Evolutionary conservation across 305 asterid species (phyloP).

Genomic region (Rubia tinctorum): DNA sequence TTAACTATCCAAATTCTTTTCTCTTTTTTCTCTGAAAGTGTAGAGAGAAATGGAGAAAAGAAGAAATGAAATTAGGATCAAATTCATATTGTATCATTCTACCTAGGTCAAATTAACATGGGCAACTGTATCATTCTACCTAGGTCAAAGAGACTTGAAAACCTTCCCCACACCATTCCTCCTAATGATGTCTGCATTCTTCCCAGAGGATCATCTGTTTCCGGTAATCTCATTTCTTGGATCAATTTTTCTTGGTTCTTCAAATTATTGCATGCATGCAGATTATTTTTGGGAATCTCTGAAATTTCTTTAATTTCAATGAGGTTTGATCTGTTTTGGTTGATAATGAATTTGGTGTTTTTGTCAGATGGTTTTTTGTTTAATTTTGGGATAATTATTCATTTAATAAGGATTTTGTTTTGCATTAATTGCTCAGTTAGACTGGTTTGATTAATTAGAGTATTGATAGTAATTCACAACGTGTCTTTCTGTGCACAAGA

Average conservation of each 20-base stretch:
- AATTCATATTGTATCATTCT: neutral
- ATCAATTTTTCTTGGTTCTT: neutral
- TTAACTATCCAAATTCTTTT: constrained; percentile 7
- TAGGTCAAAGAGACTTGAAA: constrained; percentile 9
- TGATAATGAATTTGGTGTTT: neutral
- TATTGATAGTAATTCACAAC: neutral
- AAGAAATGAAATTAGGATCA: neutral
- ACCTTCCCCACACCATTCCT: neutral
- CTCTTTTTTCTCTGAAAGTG: neutral
- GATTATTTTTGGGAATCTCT: neutral
- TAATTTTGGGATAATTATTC: neutral
- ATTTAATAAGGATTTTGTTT: neutral
- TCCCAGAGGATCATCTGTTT: neutral
- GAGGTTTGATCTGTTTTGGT: neutral
- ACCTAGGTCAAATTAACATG: constrained; percentile 8
- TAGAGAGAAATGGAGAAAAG: constrained; percentile 7
- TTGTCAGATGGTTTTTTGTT: neutral
- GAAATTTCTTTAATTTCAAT: neutral
- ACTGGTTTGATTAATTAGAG: no score
- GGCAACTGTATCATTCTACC: constrained; percentile 19
- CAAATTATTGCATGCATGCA: neutral
- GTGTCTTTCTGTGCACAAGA: no score
- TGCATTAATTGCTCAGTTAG: neutral
- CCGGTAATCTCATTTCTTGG: constrained; percentile 1
- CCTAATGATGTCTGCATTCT: neutral